A percentile compares a stretch with the other conserved stretches of the same genome.
Conservation (phyloP, 2,329 filamentous ascomycete species). For the Neoascochyta sp. region DNA sequence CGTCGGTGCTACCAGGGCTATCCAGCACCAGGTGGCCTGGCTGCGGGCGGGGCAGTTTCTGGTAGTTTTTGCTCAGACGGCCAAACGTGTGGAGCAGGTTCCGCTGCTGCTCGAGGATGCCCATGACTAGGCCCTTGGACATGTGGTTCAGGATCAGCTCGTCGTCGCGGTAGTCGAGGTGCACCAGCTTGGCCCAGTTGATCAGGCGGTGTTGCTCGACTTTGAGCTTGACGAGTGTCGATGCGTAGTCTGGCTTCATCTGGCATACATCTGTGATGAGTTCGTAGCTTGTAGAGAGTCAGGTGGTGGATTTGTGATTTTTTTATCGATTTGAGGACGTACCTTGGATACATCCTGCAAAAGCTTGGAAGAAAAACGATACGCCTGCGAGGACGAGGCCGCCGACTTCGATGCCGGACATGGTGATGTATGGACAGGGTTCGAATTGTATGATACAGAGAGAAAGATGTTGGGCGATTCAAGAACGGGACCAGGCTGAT, state of each 20-base stretch:
- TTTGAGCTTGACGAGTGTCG: constrained; percentile 36
- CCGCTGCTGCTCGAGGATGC: constrained; percentile 35
- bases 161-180: constrained; percentile 33
- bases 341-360: constrained; percentile 38
- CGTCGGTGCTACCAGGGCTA: too few species aligned
- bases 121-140: constrained; percentile 32
- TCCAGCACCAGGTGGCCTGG: too few species aligned
- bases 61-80: constrained; percentile 30
- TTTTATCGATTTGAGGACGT: not conserved
- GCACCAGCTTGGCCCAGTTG: constrained; percentile 37
- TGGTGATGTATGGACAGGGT: not conserved
- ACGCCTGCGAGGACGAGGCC: constrained; percentile 24
- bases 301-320: too few species aligned
- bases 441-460: too few species aligned
- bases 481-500: not conserved
- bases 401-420: constrained; percentile 10
- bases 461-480: too few species aligned
- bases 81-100: constrained; percentile 32
- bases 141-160: constrained; percentile 30
- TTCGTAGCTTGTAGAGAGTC: constrained; percentile 29
- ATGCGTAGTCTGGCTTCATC: constrained; percentile 30
- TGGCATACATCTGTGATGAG: constrained; percentile 37
- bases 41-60: constrained; percentile 26
- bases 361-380: constrained; percentile 37
- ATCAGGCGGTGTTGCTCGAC: constrained; percentile 39